Conservation (phyloP, 495 filamentous ascomycete genomes). For the Rostrohypoxylon terebratum region DNA sequence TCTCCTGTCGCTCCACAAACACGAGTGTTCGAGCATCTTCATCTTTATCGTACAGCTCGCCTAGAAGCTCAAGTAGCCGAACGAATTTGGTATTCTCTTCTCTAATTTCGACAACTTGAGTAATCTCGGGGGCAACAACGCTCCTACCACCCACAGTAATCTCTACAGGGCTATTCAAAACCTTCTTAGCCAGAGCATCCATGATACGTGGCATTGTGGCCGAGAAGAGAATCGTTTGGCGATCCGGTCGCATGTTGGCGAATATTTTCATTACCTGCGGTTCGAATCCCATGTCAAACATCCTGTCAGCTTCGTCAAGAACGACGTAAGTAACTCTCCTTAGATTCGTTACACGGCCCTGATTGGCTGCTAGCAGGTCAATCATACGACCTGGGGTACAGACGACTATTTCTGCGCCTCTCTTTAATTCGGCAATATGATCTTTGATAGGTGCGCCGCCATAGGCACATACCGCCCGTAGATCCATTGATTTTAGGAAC, state of each 20-base stretch:
- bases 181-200: constrained; percentile 90
- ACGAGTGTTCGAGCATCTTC: constrained; percentile 91
- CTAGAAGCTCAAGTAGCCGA: constrained; percentile 85
- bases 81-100: constrained; percentile 86
- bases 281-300: constrained; percentile 99
- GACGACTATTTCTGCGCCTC: constrained; percentile 93
- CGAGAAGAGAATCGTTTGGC: constrained; percentile 94
- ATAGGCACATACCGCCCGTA: constrained; percentile 95
- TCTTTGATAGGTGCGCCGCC: constrained; percentile 97
- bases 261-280: constrained; percentile 98
- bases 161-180: constrained; percentile 85
- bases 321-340: constrained; percentile 91
- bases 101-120: constrained; percentile 90
- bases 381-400: constrained; percentile 98
- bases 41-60: constrained; percentile 86
- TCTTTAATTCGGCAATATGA: constrained; percentile 95
- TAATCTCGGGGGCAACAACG: constrained; percentile 94
- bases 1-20: constrained; percentile 95
- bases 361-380: constrained; percentile 92
- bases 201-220: constrained; percentile 96
- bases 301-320: constrained; percentile 96
- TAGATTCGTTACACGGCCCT: constrained; percentile 90
- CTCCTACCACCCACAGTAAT: constrained; percentile 92
- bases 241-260: constrained; percentile 86
- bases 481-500: constrained; percentile 86